A percentile compares a stretch with the other conserved stretches of the same genome.
phyloP scores from a whole-genome alignment of 2,329 filamentous ascomycete genomes.

The Tothia fuscella region DNA sequence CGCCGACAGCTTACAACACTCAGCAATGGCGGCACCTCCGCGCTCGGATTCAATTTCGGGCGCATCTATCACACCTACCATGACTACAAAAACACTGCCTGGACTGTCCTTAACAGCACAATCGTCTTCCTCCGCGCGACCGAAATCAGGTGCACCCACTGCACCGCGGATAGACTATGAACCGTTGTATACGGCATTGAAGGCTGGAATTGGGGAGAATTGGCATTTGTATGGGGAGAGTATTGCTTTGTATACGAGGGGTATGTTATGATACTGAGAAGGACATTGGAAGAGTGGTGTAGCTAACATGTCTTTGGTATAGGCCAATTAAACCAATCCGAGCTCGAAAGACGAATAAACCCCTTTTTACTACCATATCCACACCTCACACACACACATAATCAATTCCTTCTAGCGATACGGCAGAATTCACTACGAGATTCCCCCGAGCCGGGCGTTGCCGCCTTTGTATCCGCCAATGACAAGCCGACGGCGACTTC shows the following conservation, averaged over 20 bases:
- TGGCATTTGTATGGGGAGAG: slow-evolving; percentile 50
- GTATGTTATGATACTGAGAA: slow-evolving; percentile 26
- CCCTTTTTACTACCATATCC: slow-evolving; percentile 42
- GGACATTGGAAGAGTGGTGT: no score
- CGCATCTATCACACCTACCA: slow-evolving; percentile 21
- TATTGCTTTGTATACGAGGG: slow-evolving; percentile 44
- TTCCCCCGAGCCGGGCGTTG: slow-evolving; percentile 48
- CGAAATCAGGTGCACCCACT: slow-evolving; percentile 8
- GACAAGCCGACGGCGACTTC: slow-evolving; percentile 68
- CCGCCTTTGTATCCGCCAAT: slow-evolving; percentile 52
- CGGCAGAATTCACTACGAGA: slow-evolving; percentile 48
- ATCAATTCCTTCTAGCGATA: slow-evolving; percentile 47
- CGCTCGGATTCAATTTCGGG: slow-evolving; percentile 26
- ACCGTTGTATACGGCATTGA: slow-evolving; percentile 49
- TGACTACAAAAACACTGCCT: slow-evolving; percentile 24
- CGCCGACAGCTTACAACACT: no score
- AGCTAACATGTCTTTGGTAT: no score
- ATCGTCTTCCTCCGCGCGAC: slow-evolving; percentile 11
- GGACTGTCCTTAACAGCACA: background rate
- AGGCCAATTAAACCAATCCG: slow-evolving; percentile 50
- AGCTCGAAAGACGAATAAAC: slow-evolving; percentile 44
- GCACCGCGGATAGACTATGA: slow-evolving; percentile 49
- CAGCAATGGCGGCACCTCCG: slow-evolving; percentile 29
- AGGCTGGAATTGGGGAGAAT: slow-evolving; percentile 45
- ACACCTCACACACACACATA: slow-evolving; percentile 47